A percentile compares a stretch with the other conserved stretches of the same genome.
These are phyloP conservation scores for Kitagawia praeruptora DNA, from an alignment of 129 eudicot species.

Conservation along the genomic window DNA sequence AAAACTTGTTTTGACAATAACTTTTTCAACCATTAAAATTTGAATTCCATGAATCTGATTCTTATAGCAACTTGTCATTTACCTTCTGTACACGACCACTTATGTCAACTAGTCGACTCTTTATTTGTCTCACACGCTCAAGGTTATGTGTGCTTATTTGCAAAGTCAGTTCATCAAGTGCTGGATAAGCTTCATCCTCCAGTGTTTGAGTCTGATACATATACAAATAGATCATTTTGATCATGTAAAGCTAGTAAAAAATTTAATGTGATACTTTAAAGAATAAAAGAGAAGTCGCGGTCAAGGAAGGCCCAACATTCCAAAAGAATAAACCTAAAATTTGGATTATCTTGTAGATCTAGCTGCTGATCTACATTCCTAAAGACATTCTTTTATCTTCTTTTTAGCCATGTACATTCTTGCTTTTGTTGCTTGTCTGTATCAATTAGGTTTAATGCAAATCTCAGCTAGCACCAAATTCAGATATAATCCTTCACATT, in stretches of 20 bases:
- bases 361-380: background rate
- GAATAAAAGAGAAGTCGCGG: background rate
- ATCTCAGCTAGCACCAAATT: background rate
- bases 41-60: background rate
- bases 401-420: background rate
- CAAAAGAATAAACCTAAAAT: background rate
- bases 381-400: background rate
- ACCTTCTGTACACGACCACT: conserved; percentile 1
- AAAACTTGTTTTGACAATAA: background rate
- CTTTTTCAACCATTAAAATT: no score
- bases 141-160: conserved; percentile 54
- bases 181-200: conserved; percentile 74
- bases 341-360: background rate
- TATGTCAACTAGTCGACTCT: conserved; percentile 54
- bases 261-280: background rate
- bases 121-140: conserved; percentile 61
- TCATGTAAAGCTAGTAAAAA: background rate
- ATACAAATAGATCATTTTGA: background rate
- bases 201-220: conserved; percentile 37
- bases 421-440: no score
- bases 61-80: background rate
- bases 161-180: conserved; percentile 49
- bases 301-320: background rate
- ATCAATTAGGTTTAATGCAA: background rate
- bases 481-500: background rate